Percentiles rank a stretch among this genome's conserved stretches.
Conservation (phyloP, 139 green algal species). For the Volvox africanus region DNA sequence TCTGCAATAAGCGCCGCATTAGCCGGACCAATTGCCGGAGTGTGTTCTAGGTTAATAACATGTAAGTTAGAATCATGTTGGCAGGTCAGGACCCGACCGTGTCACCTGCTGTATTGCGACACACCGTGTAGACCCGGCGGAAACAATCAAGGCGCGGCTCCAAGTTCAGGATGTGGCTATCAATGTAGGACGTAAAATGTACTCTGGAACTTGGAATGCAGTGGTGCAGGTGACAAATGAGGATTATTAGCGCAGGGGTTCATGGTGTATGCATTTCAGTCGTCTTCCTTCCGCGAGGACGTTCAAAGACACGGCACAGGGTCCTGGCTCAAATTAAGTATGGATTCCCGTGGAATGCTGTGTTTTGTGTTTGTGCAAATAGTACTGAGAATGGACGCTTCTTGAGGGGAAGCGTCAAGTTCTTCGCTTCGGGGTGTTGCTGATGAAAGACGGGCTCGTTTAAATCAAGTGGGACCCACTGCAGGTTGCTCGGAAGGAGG, state of each 20-base stretch:
- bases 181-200: not conserved
- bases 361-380: too few species aligned
- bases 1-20: not conserved
- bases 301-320: not conserved
- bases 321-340: too few species aligned
- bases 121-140: conserved; percentile 66
- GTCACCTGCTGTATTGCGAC: not conserved
- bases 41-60: conserved; percentile 51
- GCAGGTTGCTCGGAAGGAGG: conserved; percentile 63
- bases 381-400: not conserved
- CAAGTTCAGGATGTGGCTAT: conserved; percentile 70
- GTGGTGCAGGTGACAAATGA: conserved; percentile 22
- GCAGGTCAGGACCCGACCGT: not conserved
- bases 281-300: not conserved
- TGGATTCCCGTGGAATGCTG: too few species aligned
- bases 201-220: conserved; percentile 17
- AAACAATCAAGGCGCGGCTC: conserved; percentile 83
- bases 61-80: conserved; percentile 38
- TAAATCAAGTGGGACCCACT: conserved; percentile 39
- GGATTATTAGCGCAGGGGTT: not conserved
- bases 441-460: not conserved
- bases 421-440: not conserved
- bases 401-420: not conserved
- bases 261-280: not conserved
- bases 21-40: conserved; percentile 54